phyloP scores from a whole-genome alignment of 306 rosid genomes.

The Arachis stenosperma region DNA sequence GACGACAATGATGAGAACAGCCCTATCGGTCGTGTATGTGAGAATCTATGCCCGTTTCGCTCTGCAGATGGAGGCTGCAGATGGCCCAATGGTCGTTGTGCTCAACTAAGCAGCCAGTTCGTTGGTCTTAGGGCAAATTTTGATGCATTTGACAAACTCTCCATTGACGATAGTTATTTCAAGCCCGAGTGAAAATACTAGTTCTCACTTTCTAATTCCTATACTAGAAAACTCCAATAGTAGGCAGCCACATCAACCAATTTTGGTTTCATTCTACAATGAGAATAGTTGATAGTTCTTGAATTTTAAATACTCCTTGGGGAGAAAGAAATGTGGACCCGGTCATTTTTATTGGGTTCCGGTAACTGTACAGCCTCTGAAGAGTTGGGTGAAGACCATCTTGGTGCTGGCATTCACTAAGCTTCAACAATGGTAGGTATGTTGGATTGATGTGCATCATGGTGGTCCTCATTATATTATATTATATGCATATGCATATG shows the following conservation, averaged over 20 bases:
- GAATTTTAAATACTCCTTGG: not conserved
- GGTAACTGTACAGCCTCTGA: constrained; percentile 56
- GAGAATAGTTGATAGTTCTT: constrained; percentile 35
- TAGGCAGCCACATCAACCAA: constrained; percentile 20
- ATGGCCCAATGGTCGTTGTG: constrained; percentile 93
- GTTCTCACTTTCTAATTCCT: constrained; percentile 7
- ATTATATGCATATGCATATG: constrained; percentile 2
- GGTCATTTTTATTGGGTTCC: constrained; percentile 49
- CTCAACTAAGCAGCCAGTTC: constrained; percentile 83
- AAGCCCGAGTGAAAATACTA: constrained; percentile 48
- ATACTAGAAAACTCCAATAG: not conserved
- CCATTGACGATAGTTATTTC: constrained; percentile 82
- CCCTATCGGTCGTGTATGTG: constrained; percentile 62
- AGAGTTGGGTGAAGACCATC: constrained; percentile 46
- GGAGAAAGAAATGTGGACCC: constrained; percentile 36
- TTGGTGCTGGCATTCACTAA: constrained; percentile 31
- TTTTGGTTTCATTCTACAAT: constrained; percentile 40
- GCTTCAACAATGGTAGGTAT: not conserved
- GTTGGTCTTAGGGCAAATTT: constrained; percentile 89
- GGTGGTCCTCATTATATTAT: constrained; percentile 33
- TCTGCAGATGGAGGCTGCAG: constrained; percentile 76
- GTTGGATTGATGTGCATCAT: constrained; percentile 27
- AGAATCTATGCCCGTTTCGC: constrained; percentile 74
- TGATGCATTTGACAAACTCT: constrained; percentile 87
- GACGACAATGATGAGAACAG: constrained; percentile 44